Base-by-base conservation (phyloP, 192 early-diverging fungal genomes). In the Chytriomyces sp. region DNA sequence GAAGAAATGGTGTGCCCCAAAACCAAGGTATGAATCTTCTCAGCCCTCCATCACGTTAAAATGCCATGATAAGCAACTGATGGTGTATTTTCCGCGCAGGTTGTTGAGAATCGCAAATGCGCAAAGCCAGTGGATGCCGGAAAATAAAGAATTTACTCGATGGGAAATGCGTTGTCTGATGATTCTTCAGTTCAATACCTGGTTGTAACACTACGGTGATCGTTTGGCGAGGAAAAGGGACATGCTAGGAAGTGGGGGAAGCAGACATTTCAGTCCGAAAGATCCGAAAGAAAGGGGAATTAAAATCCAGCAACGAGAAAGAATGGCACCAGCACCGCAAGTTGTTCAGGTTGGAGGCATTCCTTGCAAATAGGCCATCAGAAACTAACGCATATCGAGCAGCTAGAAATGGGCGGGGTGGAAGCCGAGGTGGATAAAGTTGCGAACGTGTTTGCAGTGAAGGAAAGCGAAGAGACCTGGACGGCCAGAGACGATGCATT, bases 1-100 rank as follows among this genome's bases (percentile, higher is more conserved):
- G 93, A 98, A 81, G 89, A 98, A 73, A 99, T 99, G 97, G 91
- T 97, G 64, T 97, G 96, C 78, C 92, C 97, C 18, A 94, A 93
- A 79, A 97, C 96, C 3, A 89, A 90, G 84, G 84, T 82, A 73
- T 45, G 60, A 59, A 50, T n/a, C 9, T 24, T 45, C 2, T 73
- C 62, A 80, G 28, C 28, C 2, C 28, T 35, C 2, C 28, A 35
- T 35, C 28, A 35, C 28, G 0, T 35, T 1, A 35, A 0, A 35
- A 35, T 35, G 28, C n/a, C n/a, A n/a, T n/a, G n/a, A 23, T 62
- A 63, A 0, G 50, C 9, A 50, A 28, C 18, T 10, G 5, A 46
- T 69, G 10, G 24, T 48, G 20, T n/a, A 10, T 67, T 46, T 26
- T 45, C 28, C 28, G 5, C n/a, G 5, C 20, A 83, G 79, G 81